Base-by-base conservation (phyloP, 2,329 filamentous ascomycete species). In the Penicillium sp. region DNA sequence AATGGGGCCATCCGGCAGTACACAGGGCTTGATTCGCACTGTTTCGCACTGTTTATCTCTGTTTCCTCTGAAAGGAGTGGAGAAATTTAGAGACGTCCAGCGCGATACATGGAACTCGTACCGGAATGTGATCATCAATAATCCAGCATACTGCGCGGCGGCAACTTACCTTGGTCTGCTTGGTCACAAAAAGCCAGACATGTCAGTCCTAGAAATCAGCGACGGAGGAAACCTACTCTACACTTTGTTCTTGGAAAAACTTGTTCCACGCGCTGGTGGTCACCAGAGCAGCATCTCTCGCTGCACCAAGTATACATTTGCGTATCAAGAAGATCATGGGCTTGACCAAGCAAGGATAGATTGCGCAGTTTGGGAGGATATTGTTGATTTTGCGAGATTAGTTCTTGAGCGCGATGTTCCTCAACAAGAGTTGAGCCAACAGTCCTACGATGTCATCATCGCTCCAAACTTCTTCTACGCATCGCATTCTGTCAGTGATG, bases 121-220 rank as follows among this genome's bases (percentile, higher is more conserved):
- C 36, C 52, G 53, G 19, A 50, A 60, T 16, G 31, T 50, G 3
- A 51, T 62, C 22, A 36, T 54, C 2, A 22, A 24, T 0, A 18
- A 58, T 3, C 11, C 13, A 1, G 50, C 54, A 13, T 69, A 66
- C 24, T 50, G 52, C 2, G 41, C 50, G n/a, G 55, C 60, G 5
- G 27, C 52, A 16, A 49, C 37, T 6, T 69, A 69, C 19, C 18
- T 70, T 3, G 43, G 51, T 2, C 13, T 68, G 6, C 19, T 71
- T n/a, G 51, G 63, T 18, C 55, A 69, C 33, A 66, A 65, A 10
- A 61, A 69, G 22, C 69, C 69, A 16, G 61, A 60, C 14, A 57
- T 66, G 1, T 67, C 67, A 11, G 64, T 71, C 9, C 57, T 71
- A 4, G 66, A 71, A 33, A 39, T 70, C 19, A 61, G 63, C 16